phyloP scores from a whole-genome alignment of 2,329 filamentous ascomycete genomes.

The Scytalidium sp. region DNA sequence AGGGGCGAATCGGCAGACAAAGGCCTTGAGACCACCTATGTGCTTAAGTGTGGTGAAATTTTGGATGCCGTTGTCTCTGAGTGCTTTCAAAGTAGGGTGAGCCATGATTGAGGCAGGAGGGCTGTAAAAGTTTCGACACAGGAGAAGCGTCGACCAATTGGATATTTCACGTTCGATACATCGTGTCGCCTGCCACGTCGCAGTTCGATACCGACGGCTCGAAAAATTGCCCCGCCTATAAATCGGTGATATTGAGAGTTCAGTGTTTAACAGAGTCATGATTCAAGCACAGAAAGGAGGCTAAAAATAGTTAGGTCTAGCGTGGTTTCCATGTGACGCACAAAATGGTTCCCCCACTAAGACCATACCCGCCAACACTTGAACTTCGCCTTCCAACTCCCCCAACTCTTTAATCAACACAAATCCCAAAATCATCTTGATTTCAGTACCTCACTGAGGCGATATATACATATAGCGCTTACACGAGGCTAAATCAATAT shows the following conservation, averaged over 20 bases:
- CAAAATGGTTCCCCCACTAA: conserved; percentile 4
- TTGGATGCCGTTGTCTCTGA: neutral
- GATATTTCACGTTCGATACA: too few relatives aligned
- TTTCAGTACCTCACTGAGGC: neutral
- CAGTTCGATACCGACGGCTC: too few relatives aligned
- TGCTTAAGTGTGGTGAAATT: neutral
- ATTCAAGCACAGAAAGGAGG: too few relatives aligned
- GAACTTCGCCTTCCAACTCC: conserved; percentile 3
- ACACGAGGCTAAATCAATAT: conserved; percentile 50
- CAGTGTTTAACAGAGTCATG: too few relatives aligned
- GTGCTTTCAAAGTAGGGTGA: neutral
- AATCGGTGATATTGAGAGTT: too few relatives aligned
- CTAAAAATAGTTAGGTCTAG: neutral
- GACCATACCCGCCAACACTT: conserved; percentile 7
- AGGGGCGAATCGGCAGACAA: neutral
- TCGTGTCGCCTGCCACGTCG: too few relatives aligned
- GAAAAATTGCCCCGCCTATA: too few relatives aligned
- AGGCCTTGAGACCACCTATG: neutral
- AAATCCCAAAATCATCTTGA: conserved; percentile 1
- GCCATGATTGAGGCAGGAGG: neutral
- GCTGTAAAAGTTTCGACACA: neutral
- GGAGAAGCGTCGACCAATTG: neutral
- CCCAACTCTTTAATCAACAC: neutral
- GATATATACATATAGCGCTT: conserved; percentile 6
- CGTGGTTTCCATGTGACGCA: conserved; percentile 6